Percentiles rank a stretch among this genome's conserved stretches.
Evolutionary conservation across 1,284 basidiomycete genomes (phyloP).

Genomic region (Inonotus hispidus): DNA sequence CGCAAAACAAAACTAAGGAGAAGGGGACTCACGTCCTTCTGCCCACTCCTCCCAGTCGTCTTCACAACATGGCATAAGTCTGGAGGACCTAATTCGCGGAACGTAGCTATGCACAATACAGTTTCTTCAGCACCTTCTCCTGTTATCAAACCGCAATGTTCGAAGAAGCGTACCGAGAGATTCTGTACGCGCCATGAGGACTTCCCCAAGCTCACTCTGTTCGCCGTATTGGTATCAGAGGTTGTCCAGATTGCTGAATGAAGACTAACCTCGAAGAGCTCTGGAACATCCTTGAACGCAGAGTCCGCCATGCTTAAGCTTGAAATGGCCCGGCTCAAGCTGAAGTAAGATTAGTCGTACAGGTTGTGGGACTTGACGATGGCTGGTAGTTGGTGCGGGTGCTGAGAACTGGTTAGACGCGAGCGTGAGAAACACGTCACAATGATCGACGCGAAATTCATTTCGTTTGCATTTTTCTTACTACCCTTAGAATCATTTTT

Average conservation of each 20-base stretch:
- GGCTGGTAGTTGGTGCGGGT: too few relatives aligned
- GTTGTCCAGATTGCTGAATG: neutral
- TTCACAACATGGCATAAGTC: slow-evolving; percentile 97
- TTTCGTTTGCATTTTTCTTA: neutral
- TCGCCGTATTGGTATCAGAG: too few relatives aligned
- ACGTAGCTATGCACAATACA: slow-evolving; percentile 56
- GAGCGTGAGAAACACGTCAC: neutral
- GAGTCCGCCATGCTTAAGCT: slow-evolving; percentile 33
- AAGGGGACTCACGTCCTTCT: slow-evolving; percentile 69
- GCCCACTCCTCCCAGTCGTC: slow-evolving; percentile 75
- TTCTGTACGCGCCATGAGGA: slow-evolving; percentile 87
- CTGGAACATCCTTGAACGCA: slow-evolving; percentile 53
- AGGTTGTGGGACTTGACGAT: neutral
- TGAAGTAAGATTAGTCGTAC: too few relatives aligned
- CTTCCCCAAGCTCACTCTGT: slow-evolving; percentile 89
- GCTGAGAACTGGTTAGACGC: too few relatives aligned
- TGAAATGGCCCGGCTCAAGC: neutral
- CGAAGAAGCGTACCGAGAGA: slow-evolving; percentile 57
- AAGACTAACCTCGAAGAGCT: slow-evolving; percentile 58
- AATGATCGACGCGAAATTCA: too few relatives aligned
- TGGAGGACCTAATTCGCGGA: slow-evolving; percentile 94
- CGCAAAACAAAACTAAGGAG: neutral
- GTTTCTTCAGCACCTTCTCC: too few relatives aligned
- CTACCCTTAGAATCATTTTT: too few relatives aligned
- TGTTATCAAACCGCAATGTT: neutral